Evolutionary conservation across 805 yeast species (phyloP), one percentile per base, ranked within the genome.

Genomic region (Candida glaebosa): DNA sequence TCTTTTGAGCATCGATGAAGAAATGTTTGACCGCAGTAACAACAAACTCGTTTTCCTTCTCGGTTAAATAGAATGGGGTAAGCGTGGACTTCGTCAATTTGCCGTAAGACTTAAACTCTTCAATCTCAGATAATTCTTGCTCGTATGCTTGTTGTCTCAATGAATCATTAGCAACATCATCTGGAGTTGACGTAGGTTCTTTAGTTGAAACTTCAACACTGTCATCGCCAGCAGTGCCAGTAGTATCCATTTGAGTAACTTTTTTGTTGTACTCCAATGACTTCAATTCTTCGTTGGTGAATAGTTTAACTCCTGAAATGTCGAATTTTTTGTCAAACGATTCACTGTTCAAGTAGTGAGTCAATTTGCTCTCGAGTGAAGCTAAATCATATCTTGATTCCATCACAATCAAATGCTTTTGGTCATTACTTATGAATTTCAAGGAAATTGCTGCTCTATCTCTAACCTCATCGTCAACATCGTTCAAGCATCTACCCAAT

Each of bases 381-480:
- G 81, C 77, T 54, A 93, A 71, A 50, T 90, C 88, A 61, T 79
- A 88, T 46, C 76, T 77, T 45, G 79, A 72, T 39, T 79, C 78
- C 41, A 90, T 85, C 41, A 81, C 75, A 47, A 90, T 75, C 51
- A 84, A 79, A 39, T 57, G 56, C 43, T 63, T 61, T 39, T 59
- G 55, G 5, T 60, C 51, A 37, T 50, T 55, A 16, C 57, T 54
- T 47, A 87, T 75, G 46, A 89, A 78, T 49, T 79, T 76, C 57
- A 91, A 74, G 2, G 96, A 83, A 52, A 91, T 71, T 2, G 95
- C 85, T 7, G 99, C 97, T 61, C 99, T 82, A 61, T 91, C 99
- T 72, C 99, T 87, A 25, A 93, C 99, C 67, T 91, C 99, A 65
- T 91, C 99, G 61, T 91, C 96, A 34, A 74, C 78, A 63, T 91